phyloP scores from a whole-genome alignment of 2,329 filamentous ascomycete genomes.

The Fusarium sp. region DNA sequence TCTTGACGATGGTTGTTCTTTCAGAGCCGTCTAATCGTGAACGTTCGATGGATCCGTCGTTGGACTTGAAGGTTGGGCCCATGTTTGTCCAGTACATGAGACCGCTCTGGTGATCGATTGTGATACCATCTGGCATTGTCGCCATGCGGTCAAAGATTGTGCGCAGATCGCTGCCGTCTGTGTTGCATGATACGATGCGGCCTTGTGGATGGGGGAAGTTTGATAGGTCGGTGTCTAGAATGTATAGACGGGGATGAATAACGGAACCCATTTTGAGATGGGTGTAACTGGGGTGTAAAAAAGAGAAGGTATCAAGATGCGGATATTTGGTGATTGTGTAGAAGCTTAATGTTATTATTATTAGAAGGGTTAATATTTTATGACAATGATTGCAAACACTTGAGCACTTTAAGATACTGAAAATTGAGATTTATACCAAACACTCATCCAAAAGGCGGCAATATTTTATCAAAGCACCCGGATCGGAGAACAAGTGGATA shows the following conservation, averaged over 20 bases:
- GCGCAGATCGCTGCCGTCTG: not conserved
- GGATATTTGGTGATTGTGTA: no score
- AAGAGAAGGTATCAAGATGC: not conserved
- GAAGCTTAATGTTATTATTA: not conserved
- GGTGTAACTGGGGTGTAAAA: not conserved
- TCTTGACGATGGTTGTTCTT: not conserved
- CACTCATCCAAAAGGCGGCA: not conserved
- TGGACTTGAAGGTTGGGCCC: slow-evolving; percentile 4
- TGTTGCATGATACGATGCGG: slow-evolving; percentile 9
- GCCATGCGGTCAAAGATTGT: slow-evolving; percentile 6
- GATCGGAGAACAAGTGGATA: slow-evolving; percentile 13
- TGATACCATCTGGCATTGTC: slow-evolving; percentile 11
- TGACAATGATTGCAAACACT: not conserved
- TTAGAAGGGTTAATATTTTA: not conserved
- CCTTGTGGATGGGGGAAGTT: slow-evolving; percentile 5
- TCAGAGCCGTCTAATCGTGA: slow-evolving; percentile 3
- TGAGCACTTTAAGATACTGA: not conserved
- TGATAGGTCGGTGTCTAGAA: slow-evolving; percentile 4
- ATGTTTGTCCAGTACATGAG: slow-evolving; percentile 22
- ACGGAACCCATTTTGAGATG: not conserved
- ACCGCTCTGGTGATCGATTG: not conserved
- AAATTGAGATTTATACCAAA: not conserved
- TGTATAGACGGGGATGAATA: slow-evolving; percentile 6
- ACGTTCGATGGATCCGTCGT: slow-evolving; percentile 10
- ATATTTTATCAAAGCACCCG: slow-evolving; percentile 2